Conservation (phyloP, 805 yeast species). For the Schwanniomyces pseudopolymorphus region DNA sequence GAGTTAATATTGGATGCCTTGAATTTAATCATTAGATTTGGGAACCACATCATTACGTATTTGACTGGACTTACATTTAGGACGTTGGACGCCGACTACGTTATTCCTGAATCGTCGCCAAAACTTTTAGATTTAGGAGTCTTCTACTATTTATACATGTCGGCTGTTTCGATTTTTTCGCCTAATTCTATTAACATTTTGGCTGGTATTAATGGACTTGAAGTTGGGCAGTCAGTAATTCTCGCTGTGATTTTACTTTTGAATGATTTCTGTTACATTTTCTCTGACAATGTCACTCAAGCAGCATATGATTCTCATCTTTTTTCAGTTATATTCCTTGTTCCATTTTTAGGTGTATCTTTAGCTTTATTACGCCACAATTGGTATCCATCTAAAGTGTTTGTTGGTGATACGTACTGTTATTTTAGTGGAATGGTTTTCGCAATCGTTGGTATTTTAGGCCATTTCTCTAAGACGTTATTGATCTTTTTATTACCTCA, state of each 20-base stretch:
- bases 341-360: constrained; percentile 88
- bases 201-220: constrained; percentile 96
- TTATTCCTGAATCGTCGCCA: constrained; percentile 38
- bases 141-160: constrained; percentile 87
- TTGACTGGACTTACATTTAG: constrained; percentile 39
- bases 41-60: constrained; percentile 30
- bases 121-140: constrained; percentile 70
- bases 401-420: constrained; percentile 98
- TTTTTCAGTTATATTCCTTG: constrained; percentile 71
- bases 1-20: constrained; percentile 20
- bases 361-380: constrained; percentile 73
- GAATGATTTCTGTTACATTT: constrained; percentile 74
- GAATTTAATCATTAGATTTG: constrained; percentile 20
- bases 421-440: constrained; percentile 98
- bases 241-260: constrained; percentile 66
- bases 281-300: constrained; percentile 37
- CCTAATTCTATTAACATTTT: constrained; percentile 94
- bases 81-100: constrained; percentile 34
- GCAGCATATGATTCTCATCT: constrained; percentile 78
- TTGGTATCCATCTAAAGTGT: constrained; percentile 89
- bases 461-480: constrained; percentile 93
- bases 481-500: constrained; percentile 87
- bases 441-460: constrained; percentile 93
- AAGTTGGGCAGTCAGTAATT: constrained; percentile 90
- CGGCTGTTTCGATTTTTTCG: constrained; percentile 84